Percentiles rank a stretch among this genome's conserved stretches.
phyloP scores from a whole-genome alignment of 2,329 filamentous ascomycete species.

The Arthrobotrys sinensis region DNA sequence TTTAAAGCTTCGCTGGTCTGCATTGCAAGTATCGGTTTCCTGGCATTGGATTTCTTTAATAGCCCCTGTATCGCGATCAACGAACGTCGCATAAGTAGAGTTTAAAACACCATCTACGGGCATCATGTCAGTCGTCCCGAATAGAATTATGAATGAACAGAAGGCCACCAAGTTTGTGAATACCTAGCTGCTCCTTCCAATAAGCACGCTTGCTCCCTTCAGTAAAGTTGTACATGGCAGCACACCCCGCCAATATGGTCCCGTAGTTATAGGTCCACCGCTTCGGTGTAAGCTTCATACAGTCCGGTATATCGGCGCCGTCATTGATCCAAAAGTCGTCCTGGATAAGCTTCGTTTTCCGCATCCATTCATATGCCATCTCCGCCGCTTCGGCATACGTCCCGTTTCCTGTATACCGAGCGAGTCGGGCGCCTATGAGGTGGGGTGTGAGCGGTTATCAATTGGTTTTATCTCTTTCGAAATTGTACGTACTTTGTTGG shows the following conservation, averaged over 20 bases:
- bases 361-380: conserved; percentile 76
- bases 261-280: conserved; percentile 80
- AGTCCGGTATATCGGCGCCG: conserved; percentile 74
- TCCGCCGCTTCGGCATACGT: conserved; percentile 77
- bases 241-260: conserved; percentile 75
- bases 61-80: conserved; percentile 68
- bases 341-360: conserved; percentile 73
- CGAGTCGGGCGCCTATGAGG: conserved; percentile 67
- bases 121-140: background rate
- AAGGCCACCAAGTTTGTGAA: background rate
- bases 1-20: conserved; percentile 82
- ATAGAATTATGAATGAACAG: background rate
- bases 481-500: conserved; percentile 33
- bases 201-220: conserved; percentile 39
- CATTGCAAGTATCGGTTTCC: conserved; percentile 74
- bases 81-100: conserved; percentile 41
- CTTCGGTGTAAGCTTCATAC: conserved; percentile 74
- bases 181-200: conserved; percentile 42
- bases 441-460: background rate
- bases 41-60: conserved; percentile 80
- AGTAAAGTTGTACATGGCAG: conserved; percentile 77
- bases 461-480: background rate
- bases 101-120: conserved; percentile 61
- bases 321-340: conserved; percentile 77
- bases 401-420: conserved; percentile 72